Percentiles rank a stretch among this genome's conserved stretches.
Evolutionary conservation across 495 filamentous ascomycete genomes (phyloP).

Genomic region (Monascus purpureus): DNA sequence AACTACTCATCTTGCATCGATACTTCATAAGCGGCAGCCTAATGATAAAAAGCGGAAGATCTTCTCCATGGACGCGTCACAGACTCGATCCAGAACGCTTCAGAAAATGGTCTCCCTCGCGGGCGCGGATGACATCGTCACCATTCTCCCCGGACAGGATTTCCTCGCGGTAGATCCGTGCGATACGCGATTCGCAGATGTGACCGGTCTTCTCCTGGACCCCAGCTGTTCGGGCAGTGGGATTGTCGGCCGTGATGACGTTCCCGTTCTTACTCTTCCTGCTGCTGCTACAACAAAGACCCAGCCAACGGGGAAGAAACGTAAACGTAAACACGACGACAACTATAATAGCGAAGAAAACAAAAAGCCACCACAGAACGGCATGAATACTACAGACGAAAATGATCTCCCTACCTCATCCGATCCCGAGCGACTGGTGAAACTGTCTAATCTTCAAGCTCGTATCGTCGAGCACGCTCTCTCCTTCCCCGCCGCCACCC

Average conservation of each 20-base stretch:
- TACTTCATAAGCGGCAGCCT: slow-evolving; percentile 8
- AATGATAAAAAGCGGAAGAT: slow-evolving; percentile 11
- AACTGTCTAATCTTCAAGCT: slow-evolving; percentile 66
- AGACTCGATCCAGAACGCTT: slow-evolving; percentile 49
- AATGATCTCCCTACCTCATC: slow-evolving; percentile 17
- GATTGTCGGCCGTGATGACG: slow-evolving; percentile 75
- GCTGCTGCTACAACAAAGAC: slow-evolving; percentile 8
- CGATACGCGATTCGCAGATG: slow-evolving; percentile 35
- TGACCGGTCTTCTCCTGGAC: slow-evolving; percentile 69
- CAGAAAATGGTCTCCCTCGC: slow-evolving; percentile 71
- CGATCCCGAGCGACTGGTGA: slow-evolving; percentile 41
- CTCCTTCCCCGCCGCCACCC: slow-evolving; percentile 58
- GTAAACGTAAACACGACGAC: slow-evolving; percentile 20
- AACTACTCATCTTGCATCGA: slow-evolving; percentile 65
- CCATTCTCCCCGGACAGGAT: slow-evolving; percentile 56
- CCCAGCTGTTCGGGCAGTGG: slow-evolving; percentile 91
- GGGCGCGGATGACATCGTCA: slow-evolving; percentile 48
- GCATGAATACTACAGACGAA: slow-evolving; percentile 17
- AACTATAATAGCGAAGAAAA: slow-evolving; percentile 6
- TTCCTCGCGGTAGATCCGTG: slow-evolving; percentile 62
- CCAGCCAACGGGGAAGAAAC: slow-evolving; percentile 23
- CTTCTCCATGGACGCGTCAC: slow-evolving; percentile 30
- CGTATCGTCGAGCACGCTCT: slow-evolving; percentile 70
- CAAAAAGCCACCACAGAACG: background rate
- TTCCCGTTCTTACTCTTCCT: slow-evolving; percentile 42